Conservation (phyloP, 106 monocot genomes). For the Acanthochlamys bracteata region DNA sequence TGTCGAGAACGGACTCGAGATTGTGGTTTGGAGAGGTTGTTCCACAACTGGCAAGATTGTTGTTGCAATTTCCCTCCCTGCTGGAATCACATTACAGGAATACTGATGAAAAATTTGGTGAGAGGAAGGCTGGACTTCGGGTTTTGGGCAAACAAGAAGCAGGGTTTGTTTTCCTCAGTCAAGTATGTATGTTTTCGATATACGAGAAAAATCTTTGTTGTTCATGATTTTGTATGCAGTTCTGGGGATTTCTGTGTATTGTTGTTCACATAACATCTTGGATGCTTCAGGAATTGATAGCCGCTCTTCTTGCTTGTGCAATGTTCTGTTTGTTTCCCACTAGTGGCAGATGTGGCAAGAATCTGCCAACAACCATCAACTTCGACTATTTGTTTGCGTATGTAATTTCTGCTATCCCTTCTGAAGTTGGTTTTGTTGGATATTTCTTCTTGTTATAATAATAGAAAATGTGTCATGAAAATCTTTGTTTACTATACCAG, state of each 20-base stretch:
- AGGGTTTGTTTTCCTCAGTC: conserved; percentile 74
- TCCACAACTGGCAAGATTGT: conserved; percentile 51
- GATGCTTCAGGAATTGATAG: conserved; percentile 58
- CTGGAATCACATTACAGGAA: conserved; percentile 66
- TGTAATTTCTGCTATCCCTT: conserved; percentile 7
- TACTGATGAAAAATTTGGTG: conserved; percentile 28
- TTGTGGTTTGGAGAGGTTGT: conserved; percentile 68
- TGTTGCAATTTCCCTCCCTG: conserved; percentile 58
- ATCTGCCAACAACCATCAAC: conserved; percentile 71
- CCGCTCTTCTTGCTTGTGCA: conserved; percentile 68
- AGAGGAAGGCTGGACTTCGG: conserved; percentile 48
- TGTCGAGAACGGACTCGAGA: conserved; percentile 55
- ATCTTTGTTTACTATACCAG: too few relatives aligned
- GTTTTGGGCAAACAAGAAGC: conserved; percentile 50
- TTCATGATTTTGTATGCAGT: neutral
- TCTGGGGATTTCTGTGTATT: neutral
- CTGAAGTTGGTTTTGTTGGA: too few relatives aligned
- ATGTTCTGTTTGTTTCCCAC: conserved; percentile 80
- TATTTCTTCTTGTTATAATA: too few relatives aligned
- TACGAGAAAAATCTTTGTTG: neutral
- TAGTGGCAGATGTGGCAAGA: conserved; percentile 22
- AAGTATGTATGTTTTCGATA: conserved; percentile 23
- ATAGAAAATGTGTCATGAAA: too few relatives aligned
- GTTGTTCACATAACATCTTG: neutral
- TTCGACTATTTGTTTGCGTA: conserved; percentile 84